A percentile compares a stretch with the other conserved stretches of the same genome.
phyloP scores from a whole-genome alignment of 495 filamentous ascomycete species.

The Collariella sp. region DNA sequence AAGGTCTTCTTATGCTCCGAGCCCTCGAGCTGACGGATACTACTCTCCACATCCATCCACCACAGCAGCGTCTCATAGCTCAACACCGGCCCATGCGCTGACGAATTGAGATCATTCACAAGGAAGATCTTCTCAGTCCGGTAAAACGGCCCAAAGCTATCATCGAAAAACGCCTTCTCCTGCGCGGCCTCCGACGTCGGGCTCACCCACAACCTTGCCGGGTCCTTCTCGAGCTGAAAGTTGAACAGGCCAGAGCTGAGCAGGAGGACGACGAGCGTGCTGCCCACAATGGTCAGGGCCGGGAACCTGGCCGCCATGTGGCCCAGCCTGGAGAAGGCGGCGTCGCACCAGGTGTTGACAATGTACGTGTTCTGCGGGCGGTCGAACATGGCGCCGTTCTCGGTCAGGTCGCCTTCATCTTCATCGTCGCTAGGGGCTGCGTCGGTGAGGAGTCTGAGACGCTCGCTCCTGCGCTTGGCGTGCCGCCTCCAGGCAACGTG shows the following conservation, averaged over 20 bases:
- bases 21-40: constrained; percentile 61
- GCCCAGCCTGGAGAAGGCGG: constrained; percentile 75
- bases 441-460: constrained; percentile 78
- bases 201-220: constrained; percentile 90
- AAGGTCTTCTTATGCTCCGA: constrained; percentile 52
- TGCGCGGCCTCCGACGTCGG: constrained; percentile 82
- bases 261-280: constrained; percentile 59
- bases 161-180: constrained; percentile 91
- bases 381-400: constrained; percentile 60
- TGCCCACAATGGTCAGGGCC: constrained; percentile 64
- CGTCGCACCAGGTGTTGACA: constrained; percentile 69
- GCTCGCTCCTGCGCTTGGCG: constrained; percentile 63
- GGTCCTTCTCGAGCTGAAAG: constrained; percentile 80
- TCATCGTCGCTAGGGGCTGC: constrained; percentile 80
- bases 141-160: constrained; percentile 93
- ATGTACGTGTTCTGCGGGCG: constrained; percentile 62
- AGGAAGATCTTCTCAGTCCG: constrained; percentile 89
- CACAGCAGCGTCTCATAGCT: constrained; percentile 80
- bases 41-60: constrained; percentile 89
- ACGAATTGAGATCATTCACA: constrained; percentile 68
- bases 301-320: constrained; percentile 74
- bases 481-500: constrained; percentile 68
- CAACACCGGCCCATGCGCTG: constrained; percentile 63
- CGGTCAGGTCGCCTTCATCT: constrained; percentile 73
- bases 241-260: constrained; percentile 80